phyloP scores from a whole-genome alignment of 768 basidiomycete genomes.

The Mycena olivaceomarginata region DNA sequence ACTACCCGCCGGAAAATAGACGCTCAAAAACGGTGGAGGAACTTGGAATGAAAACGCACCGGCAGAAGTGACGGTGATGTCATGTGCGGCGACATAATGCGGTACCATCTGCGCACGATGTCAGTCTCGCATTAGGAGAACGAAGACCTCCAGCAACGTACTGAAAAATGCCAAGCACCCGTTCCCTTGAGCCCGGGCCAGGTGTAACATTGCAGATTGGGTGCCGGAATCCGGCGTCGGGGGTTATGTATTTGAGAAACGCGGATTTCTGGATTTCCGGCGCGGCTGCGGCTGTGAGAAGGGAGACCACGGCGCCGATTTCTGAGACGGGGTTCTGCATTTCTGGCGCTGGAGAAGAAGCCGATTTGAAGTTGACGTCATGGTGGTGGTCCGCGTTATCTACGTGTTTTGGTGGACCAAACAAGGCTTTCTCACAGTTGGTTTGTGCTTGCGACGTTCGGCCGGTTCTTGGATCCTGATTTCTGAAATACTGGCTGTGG shows the following conservation, averaged over 20 bases:
- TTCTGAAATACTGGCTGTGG: too few species aligned
- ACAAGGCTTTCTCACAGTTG: too few species aligned
- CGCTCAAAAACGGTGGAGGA: not conserved
- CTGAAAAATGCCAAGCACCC: conserved; percentile 76
- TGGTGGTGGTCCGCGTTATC: not conserved
- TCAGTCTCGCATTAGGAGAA: not conserved
- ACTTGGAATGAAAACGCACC: conserved; percentile 55
- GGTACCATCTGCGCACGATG: conserved; percentile 70
- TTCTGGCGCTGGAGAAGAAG: not conserved
- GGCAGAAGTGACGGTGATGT: conserved; percentile 63
- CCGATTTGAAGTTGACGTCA: not conserved
- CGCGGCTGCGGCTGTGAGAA: conserved; percentile 67
- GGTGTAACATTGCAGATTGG: conserved; percentile 71
- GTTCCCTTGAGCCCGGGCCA: conserved; percentile 71
- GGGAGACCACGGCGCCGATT: conserved; percentile 64
- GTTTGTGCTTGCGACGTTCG: too few species aligned
- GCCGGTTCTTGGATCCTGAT: too few species aligned
- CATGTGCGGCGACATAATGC: conserved; percentile 73
- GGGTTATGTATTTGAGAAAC: conserved; percentile 69
- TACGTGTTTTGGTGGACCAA: not conserved
- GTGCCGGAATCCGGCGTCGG: conserved; percentile 75
- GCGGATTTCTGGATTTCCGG: conserved; percentile 70
- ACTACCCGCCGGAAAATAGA: conserved; percentile 56
- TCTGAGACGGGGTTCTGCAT: conserved; percentile 78
- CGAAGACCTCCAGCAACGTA: conserved; percentile 45